phyloP scores from a whole-genome alignment of 2,329 filamentous ascomycete species.

The Aspergillus fumigatiaffinis region DNA sequence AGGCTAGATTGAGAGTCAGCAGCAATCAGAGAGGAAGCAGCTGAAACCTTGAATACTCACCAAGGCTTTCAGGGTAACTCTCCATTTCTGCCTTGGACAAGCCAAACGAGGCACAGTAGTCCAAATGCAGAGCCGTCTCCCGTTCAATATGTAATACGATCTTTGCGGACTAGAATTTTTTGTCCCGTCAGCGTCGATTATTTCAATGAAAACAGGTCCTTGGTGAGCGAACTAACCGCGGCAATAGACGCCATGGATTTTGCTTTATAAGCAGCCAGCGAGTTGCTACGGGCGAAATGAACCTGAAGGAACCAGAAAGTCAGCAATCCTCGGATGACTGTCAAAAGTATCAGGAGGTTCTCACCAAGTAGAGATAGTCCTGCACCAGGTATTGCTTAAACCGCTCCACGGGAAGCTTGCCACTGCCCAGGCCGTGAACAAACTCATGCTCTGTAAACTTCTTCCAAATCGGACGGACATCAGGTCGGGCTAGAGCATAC shows the following conservation, averaged over 20 bases:
- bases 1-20: slow-evolving; percentile 48
- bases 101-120: slow-evolving; percentile 78
- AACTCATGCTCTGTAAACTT: slow-evolving; percentile 78
- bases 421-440: slow-evolving; percentile 70
- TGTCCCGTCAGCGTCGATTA: not conserved
- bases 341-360: slow-evolving; percentile 16
- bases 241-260: slow-evolving; percentile 69
- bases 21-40: not conserved
- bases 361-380: slow-evolving; percentile 83
- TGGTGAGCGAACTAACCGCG: slow-evolving; percentile 49
- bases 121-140: slow-evolving; percentile 77
- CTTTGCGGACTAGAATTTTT: slow-evolving; percentile 51
- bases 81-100: slow-evolving; percentile 71
- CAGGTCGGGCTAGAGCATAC: slow-evolving; percentile 70
- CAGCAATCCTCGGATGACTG: not conserved
- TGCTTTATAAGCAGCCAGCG: slow-evolving; percentile 80
- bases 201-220: not conserved
- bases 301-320: slow-evolving; percentile 46
- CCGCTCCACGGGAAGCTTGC: slow-evolving; percentile 66
- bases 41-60: slow-evolving; percentile 37
- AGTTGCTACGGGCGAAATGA: slow-evolving; percentile 84
- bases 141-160: slow-evolving; percentile 73
- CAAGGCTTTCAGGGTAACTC: slow-evolving; percentile 68
- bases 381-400: slow-evolving; percentile 91
- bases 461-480: slow-evolving; percentile 72